Percentiles rank a stretch among this genome's conserved stretches.
Conservation (phyloP, 192 early-diverging fungal genomes). For the Umbelopsis ramanniana region DNA sequence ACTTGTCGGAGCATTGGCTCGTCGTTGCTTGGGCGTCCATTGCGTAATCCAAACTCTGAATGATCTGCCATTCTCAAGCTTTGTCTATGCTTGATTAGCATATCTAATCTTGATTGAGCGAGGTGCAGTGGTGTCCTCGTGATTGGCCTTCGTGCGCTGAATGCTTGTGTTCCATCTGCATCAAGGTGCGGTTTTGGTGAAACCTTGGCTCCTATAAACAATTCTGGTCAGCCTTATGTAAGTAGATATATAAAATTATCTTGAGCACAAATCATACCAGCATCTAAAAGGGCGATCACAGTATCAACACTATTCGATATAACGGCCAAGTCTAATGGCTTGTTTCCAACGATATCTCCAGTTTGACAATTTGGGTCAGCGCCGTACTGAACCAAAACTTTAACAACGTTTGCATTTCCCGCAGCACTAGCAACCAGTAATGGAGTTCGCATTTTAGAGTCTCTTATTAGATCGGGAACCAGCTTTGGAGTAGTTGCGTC, state of each 20-base stretch:
- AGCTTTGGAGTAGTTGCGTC: slow-evolving; percentile 4
- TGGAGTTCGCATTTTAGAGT: slow-evolving; percentile 37
- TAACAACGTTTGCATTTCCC: slow-evolving; percentile 32
- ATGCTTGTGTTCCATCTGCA: slow-evolving; percentile 1
- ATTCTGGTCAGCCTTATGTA: not conserved
- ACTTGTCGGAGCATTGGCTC: not conserved
- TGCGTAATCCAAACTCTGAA: slow-evolving; percentile 15
- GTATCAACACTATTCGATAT: slow-evolving; percentile 43
- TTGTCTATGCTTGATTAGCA: slow-evolving; percentile 27
- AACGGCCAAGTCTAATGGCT: slow-evolving; percentile 41
- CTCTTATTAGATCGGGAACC: slow-evolving; percentile 39
- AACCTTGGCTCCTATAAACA: slow-evolving; percentile 29
- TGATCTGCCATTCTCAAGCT: slow-evolving; percentile 14
- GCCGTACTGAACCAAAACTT: slow-evolving; percentile 27
- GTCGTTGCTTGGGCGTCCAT: slow-evolving; percentile 18
- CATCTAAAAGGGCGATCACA: slow-evolving; percentile 33
- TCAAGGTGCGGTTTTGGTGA: not conserved
- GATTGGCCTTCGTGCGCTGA: slow-evolving; percentile 17
- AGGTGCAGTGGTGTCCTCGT: slow-evolving; percentile 39
- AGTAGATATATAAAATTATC: not conserved
- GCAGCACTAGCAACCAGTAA: slow-evolving; percentile 42
- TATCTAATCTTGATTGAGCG: slow-evolving; percentile 35
- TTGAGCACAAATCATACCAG: slow-evolving; percentile 22
- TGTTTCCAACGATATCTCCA: slow-evolving; percentile 43
- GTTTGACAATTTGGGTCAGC: slow-evolving; percentile 38